Percentiles rank a stretch among this genome's conserved stretches.
Conservation (phyloP, 2,329 filamentous ascomycete species). For the Xylariaceae sp. region DNA sequence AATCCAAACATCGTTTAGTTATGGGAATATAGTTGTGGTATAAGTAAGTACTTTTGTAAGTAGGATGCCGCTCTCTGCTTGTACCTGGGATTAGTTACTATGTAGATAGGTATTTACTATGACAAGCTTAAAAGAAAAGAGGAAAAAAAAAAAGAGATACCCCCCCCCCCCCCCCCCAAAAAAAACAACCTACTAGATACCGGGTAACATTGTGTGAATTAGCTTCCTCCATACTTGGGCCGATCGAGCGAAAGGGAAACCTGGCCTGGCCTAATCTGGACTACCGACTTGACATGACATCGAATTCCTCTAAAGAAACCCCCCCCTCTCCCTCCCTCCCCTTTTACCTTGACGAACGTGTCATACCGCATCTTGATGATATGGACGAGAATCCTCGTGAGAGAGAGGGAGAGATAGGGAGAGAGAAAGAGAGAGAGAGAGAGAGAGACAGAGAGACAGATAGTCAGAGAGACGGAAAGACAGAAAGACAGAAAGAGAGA, state of each 20-base stretch:
- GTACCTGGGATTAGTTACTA: slow-evolving; percentile 16
- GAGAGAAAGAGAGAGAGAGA: no score
- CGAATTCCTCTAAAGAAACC: slow-evolving; percentile 28
- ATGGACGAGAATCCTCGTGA: slow-evolving; percentile 27
- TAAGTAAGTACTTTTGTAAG: slow-evolving; percentile 14
- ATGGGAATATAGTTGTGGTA: slow-evolving; percentile 11
- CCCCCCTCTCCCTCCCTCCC: slow-evolving; percentile 2
- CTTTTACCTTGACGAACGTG: slow-evolving; percentile 27
- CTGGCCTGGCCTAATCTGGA: slow-evolving; percentile 27
- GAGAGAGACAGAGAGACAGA: no score
- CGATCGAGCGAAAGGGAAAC: slow-evolving; percentile 19
- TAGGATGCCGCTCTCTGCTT: slow-evolving; percentile 18
- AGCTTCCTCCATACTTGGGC: slow-evolving; percentile 25
- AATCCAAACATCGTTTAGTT: slow-evolving; percentile 18
- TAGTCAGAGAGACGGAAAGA: no score
- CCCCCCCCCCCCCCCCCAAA: no score
- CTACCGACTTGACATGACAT: slow-evolving; percentile 20
- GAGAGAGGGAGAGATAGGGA: neutral
- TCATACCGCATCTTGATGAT: slow-evolving; percentile 29
- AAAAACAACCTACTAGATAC: no score
- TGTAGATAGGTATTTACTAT: no score
- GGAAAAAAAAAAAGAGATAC: slow-evolving; percentile 23
- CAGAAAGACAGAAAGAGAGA: no score
- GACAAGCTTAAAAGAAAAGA: neutral
- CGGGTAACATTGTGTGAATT: slow-evolving; percentile 30